Percentiles rank a stretch among this genome's conserved stretches.
Conservation (phyloP, 768 basidiomycete species). For the Rhodosporidiobolus odoratus region DNA sequence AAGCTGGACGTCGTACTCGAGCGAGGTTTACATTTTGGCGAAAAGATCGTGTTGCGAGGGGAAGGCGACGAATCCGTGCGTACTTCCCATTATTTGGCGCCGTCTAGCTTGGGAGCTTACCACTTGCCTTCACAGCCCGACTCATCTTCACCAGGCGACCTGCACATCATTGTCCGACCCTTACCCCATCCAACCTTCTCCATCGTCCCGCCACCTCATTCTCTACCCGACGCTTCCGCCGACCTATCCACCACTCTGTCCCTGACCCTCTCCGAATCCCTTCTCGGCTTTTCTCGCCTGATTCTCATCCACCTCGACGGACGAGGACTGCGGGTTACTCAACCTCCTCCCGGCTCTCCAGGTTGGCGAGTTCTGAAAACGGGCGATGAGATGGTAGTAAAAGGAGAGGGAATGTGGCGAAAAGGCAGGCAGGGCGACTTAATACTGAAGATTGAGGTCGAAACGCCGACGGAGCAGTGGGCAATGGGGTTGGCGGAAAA, state of each 20-base stretch:
- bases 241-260: constrained; percentile 74
- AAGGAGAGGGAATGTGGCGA: constrained; percentile 84
- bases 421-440: constrained; percentile 68
- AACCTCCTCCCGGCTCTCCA: constrained; percentile 59
- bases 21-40: constrained; percentile 74
- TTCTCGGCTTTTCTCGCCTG: constrained; percentile 90
- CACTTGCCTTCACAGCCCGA: constrained; percentile 58
- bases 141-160: constrained; percentile 72
- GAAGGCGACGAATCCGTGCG: constrained; percentile 84
- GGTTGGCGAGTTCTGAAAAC: constrained; percentile 59
- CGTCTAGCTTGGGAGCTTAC: not conserved
- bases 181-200: constrained; percentile 72
- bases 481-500: constrained; percentile 59
- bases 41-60: constrained; percentile 80
- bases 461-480: constrained; percentile 83
- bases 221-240: constrained; percentile 47
- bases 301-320: constrained; percentile 88
- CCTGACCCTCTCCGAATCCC: constrained; percentile 86
- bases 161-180: constrained; percentile 72
- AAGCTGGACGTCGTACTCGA: constrained; percentile 81
- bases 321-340: constrained; percentile 72
- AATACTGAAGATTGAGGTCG: constrained; percentile 73
- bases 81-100: constrained; percentile 19
- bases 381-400: constrained; percentile 66
- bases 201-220: constrained; percentile 46